These are phyloP conservation scores for Eremothecium gossypii DNA, from an alignment of 1,139 yeast genomes.

Conservation along the genomic window DNA sequence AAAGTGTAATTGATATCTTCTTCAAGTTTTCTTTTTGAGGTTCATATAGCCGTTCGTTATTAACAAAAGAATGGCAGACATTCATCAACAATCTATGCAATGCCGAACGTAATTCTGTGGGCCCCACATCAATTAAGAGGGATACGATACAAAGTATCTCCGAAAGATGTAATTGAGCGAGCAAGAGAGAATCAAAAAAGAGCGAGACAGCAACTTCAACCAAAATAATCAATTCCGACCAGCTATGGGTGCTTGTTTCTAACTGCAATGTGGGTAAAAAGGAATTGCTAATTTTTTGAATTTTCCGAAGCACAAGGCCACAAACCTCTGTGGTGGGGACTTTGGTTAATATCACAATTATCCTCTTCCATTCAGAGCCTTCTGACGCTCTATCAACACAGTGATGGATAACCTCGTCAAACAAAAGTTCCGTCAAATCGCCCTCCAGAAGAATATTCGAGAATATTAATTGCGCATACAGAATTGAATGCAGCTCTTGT, in stretches of 20 bases:
- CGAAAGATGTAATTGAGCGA: conserved; percentile 60
- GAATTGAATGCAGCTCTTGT: conserved; percentile 34
- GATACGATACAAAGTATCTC: conserved; percentile 66
- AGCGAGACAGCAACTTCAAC: conserved; percentile 58
- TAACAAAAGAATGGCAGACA: conserved; percentile 61
- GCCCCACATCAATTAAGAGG: conserved; percentile 64
- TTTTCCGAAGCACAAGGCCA: conserved; percentile 50
- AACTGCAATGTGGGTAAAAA: conserved; percentile 39
- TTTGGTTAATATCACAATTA: conserved; percentile 51
- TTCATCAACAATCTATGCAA: conserved; percentile 60
- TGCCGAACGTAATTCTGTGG: conserved; percentile 57
- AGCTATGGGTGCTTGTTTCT: conserved; percentile 47
- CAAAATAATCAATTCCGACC: conserved; percentile 67
- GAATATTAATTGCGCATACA: conserved; percentile 63
- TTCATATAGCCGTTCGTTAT: conserved; percentile 44
- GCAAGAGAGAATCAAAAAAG: conserved; percentile 61
- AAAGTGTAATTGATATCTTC: conserved; percentile 48
- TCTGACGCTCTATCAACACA: conserved; percentile 71
- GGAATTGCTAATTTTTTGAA: conserved; percentile 40
- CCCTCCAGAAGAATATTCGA: conserved; percentile 54
- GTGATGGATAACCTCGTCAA: conserved; percentile 66
- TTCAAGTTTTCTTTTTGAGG: conserved; percentile 40
- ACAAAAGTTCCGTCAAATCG: conserved; percentile 45
- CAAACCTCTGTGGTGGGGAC: conserved; percentile 68
- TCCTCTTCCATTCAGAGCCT: conserved; percentile 57